Base-by-base conservation (phyloP, 495 filamentous ascomycete genomes). In the Hypoxylon fragiforme region DNA sequence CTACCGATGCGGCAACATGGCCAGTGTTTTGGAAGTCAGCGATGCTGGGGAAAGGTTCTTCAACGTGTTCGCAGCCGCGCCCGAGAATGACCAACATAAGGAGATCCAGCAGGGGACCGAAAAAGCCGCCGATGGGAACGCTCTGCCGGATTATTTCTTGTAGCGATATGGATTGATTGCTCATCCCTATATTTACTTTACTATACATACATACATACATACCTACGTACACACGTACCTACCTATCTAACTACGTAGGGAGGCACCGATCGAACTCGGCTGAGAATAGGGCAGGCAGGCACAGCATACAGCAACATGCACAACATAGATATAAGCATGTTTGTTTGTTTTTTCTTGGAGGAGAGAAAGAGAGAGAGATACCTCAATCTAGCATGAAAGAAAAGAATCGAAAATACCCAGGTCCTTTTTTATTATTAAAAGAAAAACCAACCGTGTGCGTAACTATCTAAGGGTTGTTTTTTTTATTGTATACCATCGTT, bases 41-140 rank as follows among this genome's bases (percentile, higher is more conserved):
- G 90, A 96, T 68, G 83, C 84, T 9, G 94, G 92, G 12, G 90
- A 96, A 71, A 77, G 91, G 45, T 94, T 85, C 63, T 98, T 97
- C 72, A 98, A 98, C 69, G 90, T 97, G 9, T 98, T 98, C 68
- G 90, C 94, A 40, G 95, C 94, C 4, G 90, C 92, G 14, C 94
- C 94, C 12, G 95, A 97, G 71, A 97, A 98, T 58, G 92, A 95
- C 68, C 76, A 85, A 55, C 89, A 95, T 66, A 88, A 94, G 50
- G 90, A 96, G 64, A 81, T 86, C 62, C 86, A 89, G 65, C 85
- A 89, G 52, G 70, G 70, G 5, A 60, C 57, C 2, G 76, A 78
- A 31, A 79, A 80, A 68, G 50, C 69, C 16, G 76, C 74, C 4
- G 77, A 81, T 55, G 75, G 73, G 1, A 79, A 65, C n/a, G 62